Evolutionary conservation across 495 filamentous ascomycete genomes (phyloP), one percentile per base, ranked within the genome.

Genomic region (Talaromyces borbonicus): DNA sequence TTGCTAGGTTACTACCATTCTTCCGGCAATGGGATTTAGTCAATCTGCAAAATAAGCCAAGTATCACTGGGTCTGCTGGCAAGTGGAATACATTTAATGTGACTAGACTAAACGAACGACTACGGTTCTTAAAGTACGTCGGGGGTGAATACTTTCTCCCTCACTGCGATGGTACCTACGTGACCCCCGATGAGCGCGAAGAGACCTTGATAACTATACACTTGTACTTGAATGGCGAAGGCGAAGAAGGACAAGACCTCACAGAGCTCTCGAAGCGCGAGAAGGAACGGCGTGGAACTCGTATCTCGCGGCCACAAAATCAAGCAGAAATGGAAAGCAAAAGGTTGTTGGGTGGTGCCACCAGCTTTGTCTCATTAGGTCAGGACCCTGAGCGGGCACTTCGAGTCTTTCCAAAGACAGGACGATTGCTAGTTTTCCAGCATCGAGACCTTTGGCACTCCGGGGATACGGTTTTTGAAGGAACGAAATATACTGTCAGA

Each of bases 91-190:
- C 59, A 1, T 85, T 74, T 68, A 65, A 61, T 46, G 56, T 87
- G 42, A 71, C 66, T 0, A 55, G 80, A 26, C 57, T 88, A 31
- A 92, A 95, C 61, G 81, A 94, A 55, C 61, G 88, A 36, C 69
- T 94, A 62, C 66, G 88, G 26, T 90, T 94, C 58, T 63, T 95
- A 33, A 84, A 75, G 53, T 95, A 94, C 58, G 76, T 71, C 1
- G 65, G 71, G 5, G 86, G 85, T 0, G 77, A 87, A 52, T 90
- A 83, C 58, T 95, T 95, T 52, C 74, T 68, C 39, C 81, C 81
- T 3, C 89, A 95, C 58, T 80, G 77, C 54, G 89, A 95, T 62
- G 83, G 74, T 14, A 52, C 59, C 11, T 94, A 84, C 56, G 58
- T 64, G 7, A 81, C 81, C 8, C 71, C 75, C 1, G 74, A 82